Conservation (phyloP, 2,329 filamentous ascomycete species). For the Tolypocladium sp. region DNA sequence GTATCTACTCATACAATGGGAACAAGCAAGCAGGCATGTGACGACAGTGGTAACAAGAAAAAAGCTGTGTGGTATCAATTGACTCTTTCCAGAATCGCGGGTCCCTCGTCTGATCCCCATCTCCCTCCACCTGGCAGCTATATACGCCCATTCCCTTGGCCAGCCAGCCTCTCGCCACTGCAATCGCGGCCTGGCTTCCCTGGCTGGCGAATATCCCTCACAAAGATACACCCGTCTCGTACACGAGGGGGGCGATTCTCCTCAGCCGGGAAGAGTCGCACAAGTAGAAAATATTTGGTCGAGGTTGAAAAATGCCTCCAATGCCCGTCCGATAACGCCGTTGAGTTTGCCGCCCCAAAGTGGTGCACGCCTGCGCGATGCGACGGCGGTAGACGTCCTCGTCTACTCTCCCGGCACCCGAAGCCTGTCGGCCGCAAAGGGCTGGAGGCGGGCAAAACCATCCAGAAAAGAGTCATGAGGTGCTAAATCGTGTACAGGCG, state of each 20-base stretch:
- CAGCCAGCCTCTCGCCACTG: neutral
- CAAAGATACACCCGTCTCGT: neutral
- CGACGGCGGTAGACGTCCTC: neutral
- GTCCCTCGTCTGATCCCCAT: neutral
- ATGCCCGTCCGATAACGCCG: neutral
- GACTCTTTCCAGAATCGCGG: constrained; percentile 2
- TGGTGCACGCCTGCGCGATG: neutral
- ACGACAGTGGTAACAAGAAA: neutral
- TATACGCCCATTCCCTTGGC: neutral
- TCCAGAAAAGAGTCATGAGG: neutral
- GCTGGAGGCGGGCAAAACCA: neutral
- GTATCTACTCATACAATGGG: neutral
- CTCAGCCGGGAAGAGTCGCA: neutral
- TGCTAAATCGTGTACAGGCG: constrained; percentile 2
- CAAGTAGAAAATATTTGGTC: neutral
- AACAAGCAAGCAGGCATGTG: neutral
- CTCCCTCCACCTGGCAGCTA: neutral
- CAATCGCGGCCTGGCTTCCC: neutral
- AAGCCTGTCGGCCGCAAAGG: neutral
- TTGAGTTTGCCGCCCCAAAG: neutral
- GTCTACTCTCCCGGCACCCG: neutral
- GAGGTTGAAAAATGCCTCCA: neutral
- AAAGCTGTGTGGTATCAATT: constrained; percentile 7
- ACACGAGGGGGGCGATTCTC: neutral
- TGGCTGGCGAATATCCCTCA: neutral